These are phyloP conservation scores for Colletotrichum sp. DNA, from an alignment of 2,329 filamentous ascomycete species.

Conservation along the genomic window DNA sequence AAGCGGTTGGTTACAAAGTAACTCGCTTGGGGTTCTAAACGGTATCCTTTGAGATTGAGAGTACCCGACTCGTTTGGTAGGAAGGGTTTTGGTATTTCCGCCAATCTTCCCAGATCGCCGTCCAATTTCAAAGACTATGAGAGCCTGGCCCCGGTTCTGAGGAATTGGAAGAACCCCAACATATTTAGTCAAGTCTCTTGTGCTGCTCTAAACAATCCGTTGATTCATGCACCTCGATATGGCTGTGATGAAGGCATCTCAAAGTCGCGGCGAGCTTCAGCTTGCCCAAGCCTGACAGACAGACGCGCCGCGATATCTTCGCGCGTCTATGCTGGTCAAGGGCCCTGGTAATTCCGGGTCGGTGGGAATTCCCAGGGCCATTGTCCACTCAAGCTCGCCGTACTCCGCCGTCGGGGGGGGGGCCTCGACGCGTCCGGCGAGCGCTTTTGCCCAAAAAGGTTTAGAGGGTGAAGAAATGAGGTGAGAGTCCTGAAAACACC, in stretches of 20 bases:
- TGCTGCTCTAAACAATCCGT: not conserved
- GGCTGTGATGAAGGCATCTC: not conserved
- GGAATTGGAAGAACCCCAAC: not conserved
- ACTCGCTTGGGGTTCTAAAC: not conserved
- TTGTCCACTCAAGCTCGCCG: not conserved
- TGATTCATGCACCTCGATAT: not conserved
- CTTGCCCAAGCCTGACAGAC: not conserved
- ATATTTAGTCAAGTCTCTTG: not conserved
- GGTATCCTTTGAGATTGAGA: not conserved
- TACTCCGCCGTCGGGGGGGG: not conserved
- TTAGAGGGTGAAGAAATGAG: conserved; percentile 8
- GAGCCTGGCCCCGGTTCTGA: not conserved
- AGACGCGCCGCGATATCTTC: not conserved
- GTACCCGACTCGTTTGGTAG: not conserved
- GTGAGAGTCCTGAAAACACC: not conserved
- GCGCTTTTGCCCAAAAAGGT: not conserved
- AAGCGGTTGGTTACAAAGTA: not conserved
- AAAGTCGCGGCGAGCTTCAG: not conserved
- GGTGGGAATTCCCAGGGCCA: not conserved
- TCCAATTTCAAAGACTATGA: not conserved
- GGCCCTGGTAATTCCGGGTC: not conserved
- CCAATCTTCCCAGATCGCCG: not conserved
- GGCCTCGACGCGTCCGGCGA: not conserved
- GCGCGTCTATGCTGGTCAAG: not conserved
- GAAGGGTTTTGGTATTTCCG: not conserved